A percentile compares a stretch with the other conserved stretches of the same genome.
phyloP scores from a whole-genome alignment of 1,139 yeast species.

The Chernovozyma aurita region DNA sequence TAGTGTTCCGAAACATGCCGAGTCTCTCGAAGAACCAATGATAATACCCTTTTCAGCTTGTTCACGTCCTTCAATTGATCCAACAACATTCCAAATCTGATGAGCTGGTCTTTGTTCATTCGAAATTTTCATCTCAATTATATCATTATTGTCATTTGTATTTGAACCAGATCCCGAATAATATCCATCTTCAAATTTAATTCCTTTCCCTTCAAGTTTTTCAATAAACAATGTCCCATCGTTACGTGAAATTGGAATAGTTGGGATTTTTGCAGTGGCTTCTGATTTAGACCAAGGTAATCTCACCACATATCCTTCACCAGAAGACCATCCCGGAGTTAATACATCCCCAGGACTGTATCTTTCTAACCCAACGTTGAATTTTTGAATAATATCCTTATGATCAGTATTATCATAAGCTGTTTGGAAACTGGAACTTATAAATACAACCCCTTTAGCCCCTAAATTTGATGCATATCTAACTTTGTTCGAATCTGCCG shows the following conservation, averaged over 20 bases:
- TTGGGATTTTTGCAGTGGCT: constrained; percentile 66
- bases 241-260: constrained; percentile 68
- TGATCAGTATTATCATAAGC: constrained; percentile 16
- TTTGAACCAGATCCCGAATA: constrained; percentile 33
- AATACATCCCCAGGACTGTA: constrained; percentile 74
- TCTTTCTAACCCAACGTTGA: constrained; percentile 63
- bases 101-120: constrained; percentile 58
- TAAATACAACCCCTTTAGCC: constrained; percentile 34
- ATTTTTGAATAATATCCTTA: constrained; percentile 53
- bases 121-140: constrained; percentile 29
- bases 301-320: constrained; percentile 33
- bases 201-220: constrained; percentile 46
- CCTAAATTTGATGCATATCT: constrained; percentile 26
- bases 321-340: constrained; percentile 71
- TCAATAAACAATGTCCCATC: constrained; percentile 56
- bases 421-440: constrained; percentile 23
- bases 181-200: constrained; percentile 24
- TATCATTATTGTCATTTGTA: constrained; percentile 20
- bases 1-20: constrained; percentile 71
- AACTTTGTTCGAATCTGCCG: constrained; percentile 38
- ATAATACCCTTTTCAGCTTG: constrained; percentile 70
- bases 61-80: constrained; percentile 75
- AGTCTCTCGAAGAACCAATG: constrained; percentile 82
- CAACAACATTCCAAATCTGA: constrained; percentile 74
- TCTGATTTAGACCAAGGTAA: constrained; percentile 45